These are phyloP conservation scores for Microsporum audouinii DNA, from an alignment of 2,329 filamentous ascomycete species.

Conservation along the genomic window DNA sequence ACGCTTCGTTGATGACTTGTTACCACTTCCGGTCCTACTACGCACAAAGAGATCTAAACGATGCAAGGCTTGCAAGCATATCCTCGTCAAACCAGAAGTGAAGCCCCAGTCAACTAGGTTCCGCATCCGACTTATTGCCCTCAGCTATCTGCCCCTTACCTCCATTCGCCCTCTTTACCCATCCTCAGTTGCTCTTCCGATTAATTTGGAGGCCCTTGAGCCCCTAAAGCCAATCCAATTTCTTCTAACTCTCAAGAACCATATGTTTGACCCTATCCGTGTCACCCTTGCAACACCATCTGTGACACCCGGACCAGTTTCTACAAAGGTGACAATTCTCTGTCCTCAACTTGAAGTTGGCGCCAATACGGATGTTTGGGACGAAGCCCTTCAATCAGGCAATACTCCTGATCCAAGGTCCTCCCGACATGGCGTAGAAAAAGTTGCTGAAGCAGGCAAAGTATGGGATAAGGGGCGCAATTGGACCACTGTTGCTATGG, in stretches of 20 bases:
- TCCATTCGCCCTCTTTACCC: constrained; percentile 51
- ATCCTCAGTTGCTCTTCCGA: constrained; percentile 22
- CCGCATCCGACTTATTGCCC: constrained; percentile 81
- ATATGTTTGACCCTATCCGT: constrained; percentile 80
- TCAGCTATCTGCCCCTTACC: constrained; percentile 76
- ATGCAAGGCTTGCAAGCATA: constrained; percentile 84
- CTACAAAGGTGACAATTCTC: constrained; percentile 74
- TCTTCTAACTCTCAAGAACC: constrained; percentile 82
- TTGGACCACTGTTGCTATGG: constrained; percentile 87
- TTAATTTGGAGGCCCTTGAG: constrained; percentile 38
- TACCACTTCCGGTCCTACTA: constrained; percentile 70
- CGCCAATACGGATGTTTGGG: constrained; percentile 86
- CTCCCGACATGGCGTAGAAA: constrained; percentile 32
- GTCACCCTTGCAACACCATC: constrained; percentile 79
- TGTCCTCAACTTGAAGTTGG: constrained; percentile 92
- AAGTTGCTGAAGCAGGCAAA: constrained; percentile 72
- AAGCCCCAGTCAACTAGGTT: constrained; percentile 84
- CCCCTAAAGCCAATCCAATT: constrained; percentile 56
- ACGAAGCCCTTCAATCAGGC: constrained; percentile 64
- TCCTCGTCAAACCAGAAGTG: constrained; percentile 84
- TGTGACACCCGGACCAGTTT: constrained; percentile 63
- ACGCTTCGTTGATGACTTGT: constrained; percentile 61
- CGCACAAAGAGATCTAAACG: constrained; percentile 90
- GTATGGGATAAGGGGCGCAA: constrained; percentile 92
- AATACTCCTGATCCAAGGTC: constrained; percentile 34